phyloP scores from a whole-genome alignment of 352 stramenopile genomes.

The Thalassiosira pacifica region DNA sequence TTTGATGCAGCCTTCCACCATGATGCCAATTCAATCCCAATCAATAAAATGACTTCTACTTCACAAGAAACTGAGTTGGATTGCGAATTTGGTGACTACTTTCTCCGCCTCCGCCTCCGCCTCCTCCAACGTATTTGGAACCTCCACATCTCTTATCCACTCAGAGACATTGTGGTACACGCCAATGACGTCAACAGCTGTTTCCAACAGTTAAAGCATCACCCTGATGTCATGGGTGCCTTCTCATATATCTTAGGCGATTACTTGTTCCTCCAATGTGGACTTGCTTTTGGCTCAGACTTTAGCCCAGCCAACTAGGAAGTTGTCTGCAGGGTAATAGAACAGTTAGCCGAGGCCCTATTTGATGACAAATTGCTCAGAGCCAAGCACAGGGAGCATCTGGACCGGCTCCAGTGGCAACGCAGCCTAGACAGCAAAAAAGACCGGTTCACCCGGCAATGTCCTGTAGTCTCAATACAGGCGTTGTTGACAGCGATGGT shows the following conservation, averaged over 20 bases:
- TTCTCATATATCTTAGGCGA: conserved; percentile 39
- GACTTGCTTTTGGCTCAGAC: conserved; percentile 35
- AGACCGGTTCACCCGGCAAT: neutral
- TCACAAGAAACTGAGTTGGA: neutral
- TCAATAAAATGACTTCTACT: neutral
- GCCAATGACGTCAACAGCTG: neutral
- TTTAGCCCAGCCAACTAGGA: conserved; percentile 43
- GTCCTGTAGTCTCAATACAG: neutral
- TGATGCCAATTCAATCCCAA: neutral
- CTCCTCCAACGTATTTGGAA: neutral
- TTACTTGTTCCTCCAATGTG: conserved; percentile 34
- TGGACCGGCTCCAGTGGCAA: conserved; percentile 33
- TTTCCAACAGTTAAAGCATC: neutral
- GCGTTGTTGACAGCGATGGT: neutral
- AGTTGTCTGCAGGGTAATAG: conserved; percentile 1
- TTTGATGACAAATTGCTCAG: conserved; percentile 20
- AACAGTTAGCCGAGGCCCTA: conserved; percentile 28
- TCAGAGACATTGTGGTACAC: neutral
- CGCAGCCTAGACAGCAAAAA: neutral
- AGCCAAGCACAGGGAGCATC: conserved; percentile 19
- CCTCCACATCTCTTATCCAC: neutral
- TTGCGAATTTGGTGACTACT: neutral
- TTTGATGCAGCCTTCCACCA: neutral
- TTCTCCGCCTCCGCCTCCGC: neutral
- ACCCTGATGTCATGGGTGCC: neutral